Evolutionary conservation across 768 basidiomycete genomes (phyloP).

Genomic region (Suillus subalutaceus): DNA sequence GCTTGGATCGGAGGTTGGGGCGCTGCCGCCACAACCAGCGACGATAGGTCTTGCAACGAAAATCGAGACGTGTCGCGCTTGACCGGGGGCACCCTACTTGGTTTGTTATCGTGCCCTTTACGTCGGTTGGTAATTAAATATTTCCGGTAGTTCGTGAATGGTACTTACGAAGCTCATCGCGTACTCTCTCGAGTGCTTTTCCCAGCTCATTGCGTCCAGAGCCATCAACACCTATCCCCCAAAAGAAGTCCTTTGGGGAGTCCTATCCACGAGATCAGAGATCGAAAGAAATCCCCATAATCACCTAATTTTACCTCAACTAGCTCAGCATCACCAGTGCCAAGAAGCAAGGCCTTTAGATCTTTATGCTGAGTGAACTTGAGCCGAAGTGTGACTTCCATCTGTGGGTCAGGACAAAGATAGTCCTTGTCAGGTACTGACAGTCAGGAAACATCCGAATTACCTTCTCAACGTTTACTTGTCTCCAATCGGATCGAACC

Average conservation of each 20-base stretch:
- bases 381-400: slow-evolving; percentile 64
- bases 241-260: slow-evolving; percentile 77
- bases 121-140: not conserved
- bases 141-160: not conserved
- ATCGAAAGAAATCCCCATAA: slow-evolving; percentile 7
- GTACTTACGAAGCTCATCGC: slow-evolving; percentile 50
- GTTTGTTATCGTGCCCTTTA: slow-evolving; percentile 25
- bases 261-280: slow-evolving; percentile 42
- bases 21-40: slow-evolving; percentile 19
- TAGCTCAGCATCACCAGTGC: slow-evolving; percentile 66
- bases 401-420: slow-evolving; percentile 38
- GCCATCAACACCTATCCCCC: slow-evolving; percentile 72
- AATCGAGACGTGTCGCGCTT: slow-evolving; percentile 32
- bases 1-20: not conserved
- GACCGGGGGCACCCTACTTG: slow-evolving; percentile 29
- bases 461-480: slow-evolving; percentile 69
- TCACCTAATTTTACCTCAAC: slow-evolving; percentile 55
- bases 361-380: slow-evolving; percentile 75
- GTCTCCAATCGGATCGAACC: slow-evolving; percentile 68
- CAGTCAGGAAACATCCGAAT: not conserved
- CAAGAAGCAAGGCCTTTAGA: slow-evolving; percentile 59
- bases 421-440: not conserved
- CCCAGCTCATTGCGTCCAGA: slow-evolving; percentile 76
- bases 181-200: slow-evolving; percentile 65
- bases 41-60: slow-evolving; percentile 35